These are phyloP conservation scores for Dentipellis sp. DNA, from an alignment of 768 basidiomycete species.

Conservation along the genomic window DNA sequence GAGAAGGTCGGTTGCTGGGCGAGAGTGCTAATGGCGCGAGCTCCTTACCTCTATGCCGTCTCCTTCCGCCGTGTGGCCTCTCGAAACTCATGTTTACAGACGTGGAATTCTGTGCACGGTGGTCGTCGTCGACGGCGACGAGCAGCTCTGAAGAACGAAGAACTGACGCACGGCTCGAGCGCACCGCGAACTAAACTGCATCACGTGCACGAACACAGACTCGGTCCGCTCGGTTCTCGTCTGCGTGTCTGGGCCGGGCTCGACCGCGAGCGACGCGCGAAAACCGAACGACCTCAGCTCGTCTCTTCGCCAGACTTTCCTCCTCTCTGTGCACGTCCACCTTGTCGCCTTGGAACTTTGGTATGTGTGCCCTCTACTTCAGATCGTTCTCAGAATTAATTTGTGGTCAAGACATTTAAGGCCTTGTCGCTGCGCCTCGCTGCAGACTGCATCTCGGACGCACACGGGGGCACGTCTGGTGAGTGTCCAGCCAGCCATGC, in stretches of 20 bases:
- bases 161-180: neutral
- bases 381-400: no score
- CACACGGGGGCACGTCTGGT: slow-evolving; percentile 18
- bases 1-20: neutral
- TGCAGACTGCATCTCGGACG: neutral
- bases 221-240: neutral
- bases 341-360: no score
- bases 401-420: no score
- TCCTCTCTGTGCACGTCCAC: neutral
- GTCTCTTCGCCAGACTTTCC: neutral
- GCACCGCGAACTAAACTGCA: neutral
- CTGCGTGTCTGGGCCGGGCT: neutral
- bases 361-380: no score
- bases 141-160: neutral
- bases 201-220: neutral
- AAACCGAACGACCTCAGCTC: neutral
- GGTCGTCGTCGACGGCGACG: neutral
- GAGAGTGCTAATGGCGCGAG: neutral
- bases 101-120: neutral
- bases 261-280: neutral
- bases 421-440: neutral
- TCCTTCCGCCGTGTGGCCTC: slow-evolving; percentile 26
- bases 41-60: slow-evolving; percentile 18
- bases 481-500: neutral
- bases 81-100: slow-evolving; percentile 45